Conservation (phyloP, 2,329 filamentous ascomycete species). For the Alternaria ventricosa region DNA sequence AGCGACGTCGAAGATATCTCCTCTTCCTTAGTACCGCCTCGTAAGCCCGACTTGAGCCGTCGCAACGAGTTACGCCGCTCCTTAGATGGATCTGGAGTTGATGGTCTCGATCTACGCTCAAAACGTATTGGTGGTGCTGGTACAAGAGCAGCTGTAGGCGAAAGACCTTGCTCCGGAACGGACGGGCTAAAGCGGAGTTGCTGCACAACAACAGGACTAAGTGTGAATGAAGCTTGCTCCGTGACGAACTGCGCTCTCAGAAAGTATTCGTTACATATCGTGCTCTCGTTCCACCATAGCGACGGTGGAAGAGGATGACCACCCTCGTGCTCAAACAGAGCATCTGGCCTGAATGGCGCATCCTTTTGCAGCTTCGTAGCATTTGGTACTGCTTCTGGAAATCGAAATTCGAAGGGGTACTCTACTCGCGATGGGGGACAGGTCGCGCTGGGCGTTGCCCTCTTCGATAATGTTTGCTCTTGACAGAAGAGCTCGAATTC, state of each 20-base stretch:
- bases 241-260: constrained; percentile 24
- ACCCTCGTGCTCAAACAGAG: constrained; percentile 15
- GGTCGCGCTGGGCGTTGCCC: constrained; percentile 14
- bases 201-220: constrained; percentile 23
- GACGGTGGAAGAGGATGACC: constrained; percentile 27
- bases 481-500: constrained; percentile 20
- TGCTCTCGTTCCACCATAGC: constrained; percentile 23
- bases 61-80: constrained; percentile 11
- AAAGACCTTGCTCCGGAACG: constrained; percentile 12
- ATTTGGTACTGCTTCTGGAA: constrained; percentile 24
- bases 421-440: constrained; percentile 23
- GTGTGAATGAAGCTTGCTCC: constrained; percentile 19
- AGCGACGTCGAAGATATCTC: constrained; percentile 20
- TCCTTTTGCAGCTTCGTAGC: constrained; percentile 13
- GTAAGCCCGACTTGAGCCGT: constrained; percentile 14
- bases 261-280: constrained; percentile 25
- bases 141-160: constrained; percentile 2
- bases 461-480: constrained; percentile 11
- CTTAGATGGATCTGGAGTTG: constrained; percentile 12
- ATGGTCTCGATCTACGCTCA: constrained; percentile 16
- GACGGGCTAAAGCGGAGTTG: constrained; percentile 27
- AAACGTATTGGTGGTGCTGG: constrained; percentile 17
- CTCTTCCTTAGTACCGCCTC: constrained; percentile 11
- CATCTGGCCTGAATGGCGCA: constrained; percentile 9
- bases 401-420: constrained; percentile 33